Base-by-base conservation (phyloP, 2,329 filamentous ascomycete genomes). In the Curvularia spicifera region DNA sequence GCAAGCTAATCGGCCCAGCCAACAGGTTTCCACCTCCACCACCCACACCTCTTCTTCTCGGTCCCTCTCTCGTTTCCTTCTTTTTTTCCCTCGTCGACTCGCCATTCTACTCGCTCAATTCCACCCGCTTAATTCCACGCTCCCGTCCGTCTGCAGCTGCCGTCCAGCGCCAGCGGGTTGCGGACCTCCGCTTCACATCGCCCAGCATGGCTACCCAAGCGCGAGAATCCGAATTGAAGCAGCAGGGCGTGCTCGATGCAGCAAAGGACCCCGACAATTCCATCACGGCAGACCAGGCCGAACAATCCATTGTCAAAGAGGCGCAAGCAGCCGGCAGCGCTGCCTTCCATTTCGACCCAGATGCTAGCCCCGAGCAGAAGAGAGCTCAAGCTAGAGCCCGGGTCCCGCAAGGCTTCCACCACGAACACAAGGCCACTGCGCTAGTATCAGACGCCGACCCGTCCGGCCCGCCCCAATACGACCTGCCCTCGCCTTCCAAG, bases 341-440 rank as follows among this genome's bases (percentile, higher is more conserved):
- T 29, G 93, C 92, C 63, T 95, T 91, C 75, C 86, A 88, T 61
- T 99, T 98, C 79, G 85, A 99, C 73, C 92, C 95, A 0, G 80
- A 97, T 81, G 93, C 93, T 42, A 89, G 84, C 43, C 84, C 89
- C 0, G 91, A 93, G 75, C 84, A 96, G 77, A 99, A 99, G 82
- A 89, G 85, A 60, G 89, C 89, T 31, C 91, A 93, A 74, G 89
- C 90, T 22, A 83, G 85, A 83, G 85, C 88, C 73, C 83, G 82
- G 51, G 73, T 91, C 12, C 88, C 89, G 33, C 79, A 85, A n/a
- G 83, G 84, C 47, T 85, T 91, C 59, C 86, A 87, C 69, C 85
- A 83, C 65, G 78, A 85, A 59, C 81, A 84, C 55, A 87, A 89
- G 71, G 89, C 85, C 24, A 81, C 89, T 43, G 89, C 88, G 24